Base-by-base conservation (phyloP, 768 basidiomycete species). In the Suillus clintonianus region DNA sequence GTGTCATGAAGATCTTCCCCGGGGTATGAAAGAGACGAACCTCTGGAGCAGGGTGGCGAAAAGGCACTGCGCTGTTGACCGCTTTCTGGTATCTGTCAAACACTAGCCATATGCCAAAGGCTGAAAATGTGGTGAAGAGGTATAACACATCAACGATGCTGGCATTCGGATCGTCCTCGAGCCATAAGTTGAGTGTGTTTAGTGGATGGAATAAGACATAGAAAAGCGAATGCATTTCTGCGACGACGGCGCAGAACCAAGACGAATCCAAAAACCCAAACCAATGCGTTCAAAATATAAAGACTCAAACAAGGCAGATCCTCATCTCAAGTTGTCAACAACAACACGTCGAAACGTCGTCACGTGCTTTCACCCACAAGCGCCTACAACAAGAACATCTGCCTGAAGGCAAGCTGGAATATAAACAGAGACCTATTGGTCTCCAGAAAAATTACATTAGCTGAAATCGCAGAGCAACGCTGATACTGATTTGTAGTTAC, bases 61-160 rank as follows among this genome's bases (percentile, higher is more conserved):
- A 95, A 2, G 84, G 82, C 3, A 94, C 83, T 0, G 91, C 86
- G 56, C 87, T 86, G 70, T 92, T 95, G 66, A 85, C 84, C 57
- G 87, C 84, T 68, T 86, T 87, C 70, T 89, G 86, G 74, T 92
- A 89, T 47, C 91, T 86, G 77, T 86, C 80, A 68, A 88, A 84
- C 51, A 94, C 89, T 32, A 93, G 81, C 81, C 87, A 93, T 65
- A 94, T 92, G 48, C 92, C 91, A 63, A 90, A 80, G 43, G 85
- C 90, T 66, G 92, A 86, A 79, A 90, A 91, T 34, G 87, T 72
- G 2, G 88, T 83, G 30, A 92, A 78, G 37, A 87, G 83, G 76
- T 89, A 90, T 57, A 90, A 65, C 55, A 89, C 80, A 75, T 90
- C 89, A 59, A 87, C 75, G 15, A 84, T 79, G n/a, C 74, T 74